Evolutionary conservation across 2,329 filamentous ascomycete species (phyloP), one percentile per base, ranked within the genome.

Genomic region (Fusarium chaquense): DNA sequence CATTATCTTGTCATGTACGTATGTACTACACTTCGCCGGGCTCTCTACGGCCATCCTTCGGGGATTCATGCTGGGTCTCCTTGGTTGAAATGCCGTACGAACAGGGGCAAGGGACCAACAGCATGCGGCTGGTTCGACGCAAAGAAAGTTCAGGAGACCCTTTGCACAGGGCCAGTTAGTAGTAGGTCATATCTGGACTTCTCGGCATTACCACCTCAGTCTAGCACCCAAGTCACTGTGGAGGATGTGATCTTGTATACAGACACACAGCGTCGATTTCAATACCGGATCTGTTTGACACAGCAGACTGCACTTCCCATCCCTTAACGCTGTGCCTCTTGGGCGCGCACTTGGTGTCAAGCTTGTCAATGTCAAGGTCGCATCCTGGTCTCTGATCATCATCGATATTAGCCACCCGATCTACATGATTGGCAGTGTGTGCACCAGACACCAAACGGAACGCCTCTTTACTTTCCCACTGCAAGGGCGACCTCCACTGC

Each of bases 401-500:
- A 54, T 63, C 57, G 52, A 67, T 57, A 61, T 63, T 67, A 41
- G 62, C 46, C 63, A 65, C 56, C 54, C 45, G 62, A 58, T 58
- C 65, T 62, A 63, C 50, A 49, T 64, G 66, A 63, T 59, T 66
- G 53, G 36, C 54, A 51, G 52, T 50, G 41, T 51, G 47, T 51
- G 47, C n/a, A 51, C 28, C 52, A 65, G 33, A 56, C 58, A 53
- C 60, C 50, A 63, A 54, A 68, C 67, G 63, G 67, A 64, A 68
- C 58, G 55, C 51, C 60, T 56, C 67, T 60, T 58, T 55, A 51
- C 45, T 57, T 50, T 56, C 8, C 45, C 58, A 65, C 68, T 71
- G 68, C 68, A 70, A 65, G 68, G 68, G 67, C 67, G 60, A 54
- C 67, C 59, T 71, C 68, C 67, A 71, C 67, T 41, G 32, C 68